These are phyloP conservation scores for Monosporascus sp. DNA, from an alignment of 2,329 filamentous ascomycete species.

Conservation along the genomic window DNA sequence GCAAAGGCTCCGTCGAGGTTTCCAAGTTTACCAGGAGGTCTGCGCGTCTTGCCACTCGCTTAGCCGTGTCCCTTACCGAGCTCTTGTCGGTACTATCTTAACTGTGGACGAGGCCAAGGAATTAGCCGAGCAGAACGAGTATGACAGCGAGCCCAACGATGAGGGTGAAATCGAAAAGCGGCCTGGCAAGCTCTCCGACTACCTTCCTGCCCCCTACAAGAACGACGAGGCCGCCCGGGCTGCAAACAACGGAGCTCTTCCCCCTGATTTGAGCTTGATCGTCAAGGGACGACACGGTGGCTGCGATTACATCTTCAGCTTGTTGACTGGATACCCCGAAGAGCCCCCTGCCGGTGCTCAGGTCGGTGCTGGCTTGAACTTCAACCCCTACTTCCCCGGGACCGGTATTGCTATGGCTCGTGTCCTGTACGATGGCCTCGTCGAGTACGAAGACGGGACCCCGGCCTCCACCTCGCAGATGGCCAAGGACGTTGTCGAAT, in stretches of 20 bases:
- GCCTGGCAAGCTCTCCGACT: slow-evolving; percentile 96
- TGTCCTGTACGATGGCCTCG: slow-evolving; percentile 94
- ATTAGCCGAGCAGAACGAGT: slow-evolving; percentile 96
- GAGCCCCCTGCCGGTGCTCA: slow-evolving; percentile 85
- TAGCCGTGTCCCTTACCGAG: slow-evolving; percentile 85
- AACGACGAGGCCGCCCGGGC: slow-evolving; percentile 98
- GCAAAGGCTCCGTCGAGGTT: slow-evolving; percentile 91
- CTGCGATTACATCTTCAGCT: slow-evolving; percentile 96
- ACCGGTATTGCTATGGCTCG: slow-evolving; percentile 98
- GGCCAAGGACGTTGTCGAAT: slow-evolving; percentile 99
- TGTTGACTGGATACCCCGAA: slow-evolving; percentile 96
- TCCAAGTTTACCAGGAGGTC: slow-evolving; percentile 98
- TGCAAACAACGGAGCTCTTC: slow-evolving; percentile 96
- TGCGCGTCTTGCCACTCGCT: slow-evolving; percentile 98
- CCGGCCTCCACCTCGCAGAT: slow-evolving; percentile 95
- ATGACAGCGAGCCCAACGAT: slow-evolving; percentile 96
- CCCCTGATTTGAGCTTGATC: slow-evolving; percentile 95
- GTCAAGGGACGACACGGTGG: slow-evolving; percentile 97
- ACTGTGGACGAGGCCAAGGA: slow-evolving; percentile 98
- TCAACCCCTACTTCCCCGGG: slow-evolving; percentile 99
- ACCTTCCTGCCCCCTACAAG: slow-evolving; percentile 92
- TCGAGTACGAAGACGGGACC: slow-evolving; percentile 97
- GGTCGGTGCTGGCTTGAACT: slow-evolving; percentile 89
- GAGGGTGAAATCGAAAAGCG: slow-evolving; percentile 98
- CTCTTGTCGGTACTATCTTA: slow-evolving; percentile 84